Evolutionary conservation across 2,329 filamentous ascomycete genomes (phyloP).

Genomic region (Waltergamsia citrina): DNA sequence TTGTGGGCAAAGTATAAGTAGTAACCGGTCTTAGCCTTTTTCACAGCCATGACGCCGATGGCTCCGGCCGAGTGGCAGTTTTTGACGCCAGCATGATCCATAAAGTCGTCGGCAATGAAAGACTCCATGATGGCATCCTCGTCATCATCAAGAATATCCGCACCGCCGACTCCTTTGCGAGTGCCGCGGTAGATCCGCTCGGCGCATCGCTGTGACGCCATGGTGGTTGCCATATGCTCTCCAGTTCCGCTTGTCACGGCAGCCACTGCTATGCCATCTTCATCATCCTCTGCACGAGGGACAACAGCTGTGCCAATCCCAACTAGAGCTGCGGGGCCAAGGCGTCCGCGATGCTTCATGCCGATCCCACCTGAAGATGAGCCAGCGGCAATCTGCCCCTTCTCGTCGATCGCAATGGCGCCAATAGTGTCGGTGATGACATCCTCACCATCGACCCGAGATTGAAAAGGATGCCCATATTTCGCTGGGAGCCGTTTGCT

Average conservation of each 20-base stretch:
- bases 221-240: conserved; percentile 94
- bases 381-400: conserved; percentile 82
- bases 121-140: conserved; percentile 66
- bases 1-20: conserved; percentile 94
- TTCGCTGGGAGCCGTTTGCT: conserved; percentile 2
- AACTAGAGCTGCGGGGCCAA: conserved; percentile 87
- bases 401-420: conserved; percentile 82
- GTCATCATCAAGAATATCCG: conserved; percentile 58
- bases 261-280: conserved; percentile 61
- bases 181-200: conserved; percentile 71
- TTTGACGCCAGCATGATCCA: conserved; percentile 78
- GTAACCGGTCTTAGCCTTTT: conserved; percentile 67
- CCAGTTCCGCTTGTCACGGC: conserved; percentile 90
- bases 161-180: conserved; percentile 49
- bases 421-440: conserved; percentile 87
- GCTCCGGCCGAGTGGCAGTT: conserved; percentile 75
- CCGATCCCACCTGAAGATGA: conserved; percentile 97
- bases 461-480: conserved; percentile 7
- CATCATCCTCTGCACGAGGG: conserved; percentile 63
- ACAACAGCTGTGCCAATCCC: conserved; percentile 86
- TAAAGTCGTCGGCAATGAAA: conserved; percentile 85
- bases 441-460: conserved; percentile 36
- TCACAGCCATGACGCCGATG: conserved; percentile 84
- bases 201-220: conserved; percentile 80
- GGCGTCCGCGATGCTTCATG: conserved; percentile 90